Base-by-base conservation (phyloP, 2,329 filamentous ascomycete species). In the Epicoccum sorghinum region DNA sequence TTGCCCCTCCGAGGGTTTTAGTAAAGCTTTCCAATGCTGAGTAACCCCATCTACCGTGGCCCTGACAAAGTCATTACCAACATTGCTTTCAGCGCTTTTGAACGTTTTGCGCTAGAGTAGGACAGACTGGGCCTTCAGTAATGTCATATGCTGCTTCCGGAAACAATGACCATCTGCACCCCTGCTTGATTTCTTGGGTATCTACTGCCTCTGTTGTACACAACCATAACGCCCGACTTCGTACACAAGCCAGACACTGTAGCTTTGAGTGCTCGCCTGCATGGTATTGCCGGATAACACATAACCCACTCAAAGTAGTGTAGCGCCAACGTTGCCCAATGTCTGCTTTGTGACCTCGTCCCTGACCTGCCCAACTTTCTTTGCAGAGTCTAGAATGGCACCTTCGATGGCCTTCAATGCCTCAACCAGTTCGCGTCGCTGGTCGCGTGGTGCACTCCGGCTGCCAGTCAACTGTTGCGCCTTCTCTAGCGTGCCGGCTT, bases 361-460 rank as follows among this genome's bases (percentile, higher is more conserved):
- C 61, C 79, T 72, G 47, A 77, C 77, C 53, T 74, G 71, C 39
- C 79, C 79, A 13, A 82, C 78, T 58, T 74, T 73, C 58, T 75
- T 76, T 14, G 79, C 80, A 7, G 77, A 77, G n/a, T 74, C 71
- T 37, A 81, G 46, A 55, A 82, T 80, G 7, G 78, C 79, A n/a
- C 71, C 72, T 60, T 82, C 79, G 52, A 82, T 81, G 9, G 76
- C 78, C 54, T 76, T 74, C 49, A 82, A 61, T 35, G 78, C 78
- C 33, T 77, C 75, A 3, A 77, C 77, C 40, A 82, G 65, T 66
- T 81, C 78, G 36, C 77, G 70, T 66, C 72, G 53, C 75, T 77
- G 58, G 60, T 78, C 60, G 64, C 74, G 57, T 22, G 73, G 59
- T 44, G 62, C 67, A 44, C 68, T 71, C 47, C 69, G 59, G 47